Evolutionary conservation across 2,329 filamentous ascomycete genomes (phyloP).

Genomic region (Leptographium radiaticola): DNA sequence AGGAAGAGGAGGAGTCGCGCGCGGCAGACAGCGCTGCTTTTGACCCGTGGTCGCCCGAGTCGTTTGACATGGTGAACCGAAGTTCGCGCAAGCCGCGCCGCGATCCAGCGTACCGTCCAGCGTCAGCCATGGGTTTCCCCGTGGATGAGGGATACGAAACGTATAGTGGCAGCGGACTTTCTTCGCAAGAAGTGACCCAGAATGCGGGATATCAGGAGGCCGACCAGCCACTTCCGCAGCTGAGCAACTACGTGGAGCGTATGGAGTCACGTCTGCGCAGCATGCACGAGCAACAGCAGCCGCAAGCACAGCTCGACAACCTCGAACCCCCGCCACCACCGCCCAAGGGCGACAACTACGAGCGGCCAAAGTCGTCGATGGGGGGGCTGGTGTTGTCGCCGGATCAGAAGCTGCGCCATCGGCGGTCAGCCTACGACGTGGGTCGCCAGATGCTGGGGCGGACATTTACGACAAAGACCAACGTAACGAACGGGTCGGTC

Average conservation of each 20-base stretch:
- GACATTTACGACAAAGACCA: slow-evolving; percentile 82
- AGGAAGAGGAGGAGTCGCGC: slow-evolving; percentile 23
- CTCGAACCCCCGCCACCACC: slow-evolving; percentile 38
- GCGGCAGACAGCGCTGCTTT: slow-evolving; percentile 43
- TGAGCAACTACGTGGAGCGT: slow-evolving; percentile 77
- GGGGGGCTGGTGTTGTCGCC: slow-evolving; percentile 24
- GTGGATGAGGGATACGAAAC: slow-evolving; percentile 49
- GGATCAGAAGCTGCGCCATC: slow-evolving; percentile 39
- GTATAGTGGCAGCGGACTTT: slow-evolving; percentile 35
- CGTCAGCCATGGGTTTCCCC: slow-evolving; percentile 61
- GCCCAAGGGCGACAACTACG: slow-evolving; percentile 28
- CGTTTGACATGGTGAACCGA: slow-evolving; percentile 49
- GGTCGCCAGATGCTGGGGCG: slow-evolving; percentile 56
- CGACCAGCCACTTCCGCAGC: slow-evolving; percentile 49
- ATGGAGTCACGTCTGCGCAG: slow-evolving; percentile 76
- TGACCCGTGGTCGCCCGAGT: slow-evolving; percentile 84
- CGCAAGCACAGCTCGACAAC: background rate
- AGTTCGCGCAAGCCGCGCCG: slow-evolving; percentile 21
- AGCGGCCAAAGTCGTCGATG: slow-evolving; percentile 47
- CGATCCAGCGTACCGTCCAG: slow-evolving; percentile 32
- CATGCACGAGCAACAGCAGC: slow-evolving; percentile 47
- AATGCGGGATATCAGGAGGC: slow-evolving; percentile 28
- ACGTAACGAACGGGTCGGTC: slow-evolving; percentile 63
- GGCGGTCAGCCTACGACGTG: slow-evolving; percentile 71
- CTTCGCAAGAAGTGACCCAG: slow-evolving; percentile 31